Evolutionary conservation across 441 rosid species (phyloP).

Genomic region (Gossypium schwendimanii): DNA sequence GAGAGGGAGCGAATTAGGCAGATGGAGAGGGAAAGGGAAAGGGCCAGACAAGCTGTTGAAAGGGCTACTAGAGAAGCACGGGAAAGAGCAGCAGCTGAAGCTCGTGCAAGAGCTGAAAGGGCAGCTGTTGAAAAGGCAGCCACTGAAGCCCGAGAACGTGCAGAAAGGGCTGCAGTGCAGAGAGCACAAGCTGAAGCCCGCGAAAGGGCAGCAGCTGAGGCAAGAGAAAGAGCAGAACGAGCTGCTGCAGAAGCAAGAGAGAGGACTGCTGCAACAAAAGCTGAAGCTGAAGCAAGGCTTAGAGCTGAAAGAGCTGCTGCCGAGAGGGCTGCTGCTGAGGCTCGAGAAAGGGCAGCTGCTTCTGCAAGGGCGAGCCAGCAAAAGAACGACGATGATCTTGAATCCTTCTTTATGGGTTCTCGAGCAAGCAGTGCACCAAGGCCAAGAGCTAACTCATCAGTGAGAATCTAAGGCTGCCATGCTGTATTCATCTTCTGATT

Average conservation of each 20-base stretch:
- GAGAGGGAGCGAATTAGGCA: constrained; percentile 38
- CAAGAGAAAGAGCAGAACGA: constrained; percentile 67
- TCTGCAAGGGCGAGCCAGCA: constrained; percentile 65
- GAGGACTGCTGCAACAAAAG: constrained; percentile 36
- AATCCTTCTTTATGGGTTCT: constrained; percentile 60
- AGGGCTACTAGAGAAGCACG: constrained; percentile 97
- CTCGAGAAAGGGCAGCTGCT: constrained; percentile 62
- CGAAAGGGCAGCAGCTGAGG: constrained; percentile 62
- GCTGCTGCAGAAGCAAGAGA: constrained; percentile 89
- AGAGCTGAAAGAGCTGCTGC: constrained; percentile 47
- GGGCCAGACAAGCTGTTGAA: constrained; percentile 81
- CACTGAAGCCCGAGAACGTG: constrained; percentile 76
- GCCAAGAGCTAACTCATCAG: constrained; percentile 61
- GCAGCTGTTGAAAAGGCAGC: constrained; percentile 67
- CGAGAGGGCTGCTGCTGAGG: constrained; percentile 40
- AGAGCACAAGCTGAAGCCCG: constrained; percentile 96
- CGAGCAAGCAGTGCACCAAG: constrained; percentile 82
- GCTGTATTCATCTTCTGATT: constrained; percentile 2
- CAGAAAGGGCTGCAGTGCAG: constrained; percentile 83
- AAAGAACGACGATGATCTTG: constrained; percentile 66
- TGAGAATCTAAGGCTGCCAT: constrained; percentile 32
- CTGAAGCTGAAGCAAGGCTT: constrained; percentile 45
- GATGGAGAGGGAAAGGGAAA: constrained; percentile 48
- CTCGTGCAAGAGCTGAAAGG: constrained; percentile 73
- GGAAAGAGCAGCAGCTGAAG: constrained; percentile 86